Evolutionary conservation across 345 rosid genomes (phyloP), one percentile per base, ranked within the genome.

Genomic region (Syzygium aromaticum): DNA sequence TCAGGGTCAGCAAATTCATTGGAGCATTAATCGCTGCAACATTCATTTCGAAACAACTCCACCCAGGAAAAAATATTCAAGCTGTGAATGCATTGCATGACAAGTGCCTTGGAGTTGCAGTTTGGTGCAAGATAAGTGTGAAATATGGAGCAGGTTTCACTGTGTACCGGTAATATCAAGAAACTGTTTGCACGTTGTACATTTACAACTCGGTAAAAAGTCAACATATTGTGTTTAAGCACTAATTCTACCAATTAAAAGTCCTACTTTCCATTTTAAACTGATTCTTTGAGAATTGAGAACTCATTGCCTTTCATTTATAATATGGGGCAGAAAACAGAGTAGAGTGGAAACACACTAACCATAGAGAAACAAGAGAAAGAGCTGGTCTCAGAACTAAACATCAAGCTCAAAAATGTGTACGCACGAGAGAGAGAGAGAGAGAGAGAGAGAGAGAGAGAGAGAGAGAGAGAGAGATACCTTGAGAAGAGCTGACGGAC

Each of bases 401-500:
- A 43, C 6, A 3, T 85, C 64, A 9, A 56, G n/a, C 67, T 59
- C 51, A 56, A 59, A 85, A 38, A 17, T 15, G 1, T 5, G 21
- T 0, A 11, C 4, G 1, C 5, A 3, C 46, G 10, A 3, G 16
- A 53, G 8, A 40, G 27, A 19, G 40, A 80, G 56, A 54, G 43
- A 33, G 21, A 59, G 27, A 2, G 15, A 23, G 73, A 22, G 52
- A 14, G 19, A 11, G 30, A 54, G 73, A 73, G 43, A 28, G 23
- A 30, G 38, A 52, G 54, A 83, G 30, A 61, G 51, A 63, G 28
- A 40, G n/a, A 84, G 82, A 82, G 38, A 12, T 84, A 95, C 99
- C 98, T 96, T 98, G 77, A 96, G 91, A 89, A 96, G 96, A 88
- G 99, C 98, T 89, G 92, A 54, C 52, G 98, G 91, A 88, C 99